Conservation (phyloP, 805 yeast species). For the Saccharomycopsis malanga region DNA sequence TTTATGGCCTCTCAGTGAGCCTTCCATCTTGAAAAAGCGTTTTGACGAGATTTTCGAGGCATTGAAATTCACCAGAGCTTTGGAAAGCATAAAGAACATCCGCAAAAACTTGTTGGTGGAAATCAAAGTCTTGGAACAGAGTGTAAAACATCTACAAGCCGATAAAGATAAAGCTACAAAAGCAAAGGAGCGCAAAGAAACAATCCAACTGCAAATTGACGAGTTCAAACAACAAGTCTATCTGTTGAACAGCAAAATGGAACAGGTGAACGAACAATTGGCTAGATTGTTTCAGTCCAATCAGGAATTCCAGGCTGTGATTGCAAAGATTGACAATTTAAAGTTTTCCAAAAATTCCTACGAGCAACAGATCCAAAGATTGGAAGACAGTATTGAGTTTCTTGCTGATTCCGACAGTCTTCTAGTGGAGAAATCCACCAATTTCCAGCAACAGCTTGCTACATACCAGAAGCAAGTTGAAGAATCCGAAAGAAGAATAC, state of each 20-base stretch:
- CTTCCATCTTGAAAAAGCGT: conserved; percentile 77
- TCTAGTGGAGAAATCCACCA: conserved; percentile 26
- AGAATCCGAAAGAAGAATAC: not conserved
- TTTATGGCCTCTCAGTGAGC: conserved; percentile 93
- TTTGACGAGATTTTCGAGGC: conserved; percentile 98
- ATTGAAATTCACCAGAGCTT: conserved; percentile 81
- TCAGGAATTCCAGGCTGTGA: conserved; percentile 70
- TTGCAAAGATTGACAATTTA: conserved; percentile 56
- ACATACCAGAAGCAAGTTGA: conserved; percentile 23
- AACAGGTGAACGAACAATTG: conserved; percentile 47
- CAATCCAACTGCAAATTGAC: conserved; percentile 39
- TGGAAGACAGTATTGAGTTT: conserved; percentile 40
- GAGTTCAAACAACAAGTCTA: conserved; percentile 42
- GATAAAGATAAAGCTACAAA: conserved; percentile 70
- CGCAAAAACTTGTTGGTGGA: conserved; percentile 74
- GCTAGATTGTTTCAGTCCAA: conserved; percentile 63
- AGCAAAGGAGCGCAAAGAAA: conserved; percentile 41
- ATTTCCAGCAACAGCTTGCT: conserved; percentile 25
- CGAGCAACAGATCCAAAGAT: conserved; percentile 43
- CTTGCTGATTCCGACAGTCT: conserved; percentile 35
- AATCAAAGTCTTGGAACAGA: conserved; percentile 66
- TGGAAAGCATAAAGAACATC: conserved; percentile 68
- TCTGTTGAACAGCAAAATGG: conserved; percentile 42
- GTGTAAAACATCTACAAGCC: conserved; percentile 65
- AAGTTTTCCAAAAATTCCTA: conserved; percentile 40